phyloP scores from a whole-genome alignment of 345 rosid species.

The Kernera saxatilis region DNA sequence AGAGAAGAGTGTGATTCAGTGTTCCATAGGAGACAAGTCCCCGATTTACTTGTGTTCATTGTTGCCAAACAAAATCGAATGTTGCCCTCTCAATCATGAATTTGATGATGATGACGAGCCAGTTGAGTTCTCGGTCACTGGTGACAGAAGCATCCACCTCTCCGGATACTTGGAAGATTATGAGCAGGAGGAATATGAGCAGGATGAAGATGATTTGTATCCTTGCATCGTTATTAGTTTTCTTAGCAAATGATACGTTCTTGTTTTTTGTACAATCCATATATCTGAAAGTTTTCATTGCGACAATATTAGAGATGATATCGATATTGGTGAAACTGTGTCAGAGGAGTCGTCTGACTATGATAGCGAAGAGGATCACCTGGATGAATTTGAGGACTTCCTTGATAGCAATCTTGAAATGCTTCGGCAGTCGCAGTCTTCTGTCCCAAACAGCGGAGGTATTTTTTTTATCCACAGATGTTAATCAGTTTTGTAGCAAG shows the following conservation, averaged over 20 bases:
- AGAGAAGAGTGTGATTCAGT: slow-evolving; percentile 70
- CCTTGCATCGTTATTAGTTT: slow-evolving; percentile 33
- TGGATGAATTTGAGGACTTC: slow-evolving; percentile 34
- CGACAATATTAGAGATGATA: slow-evolving; percentile 54
- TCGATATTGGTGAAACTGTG: slow-evolving; percentile 51
- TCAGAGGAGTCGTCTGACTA: slow-evolving; percentile 57
- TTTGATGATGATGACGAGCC: slow-evolving; percentile 64
- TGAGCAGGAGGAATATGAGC: slow-evolving; percentile 44
- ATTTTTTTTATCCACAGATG: not conserved
- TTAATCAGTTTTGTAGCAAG: not conserved
- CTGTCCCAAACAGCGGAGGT: slow-evolving; percentile 81
- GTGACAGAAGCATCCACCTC: slow-evolving; percentile 74
- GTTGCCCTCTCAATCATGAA: slow-evolving; percentile 71
- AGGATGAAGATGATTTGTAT: slow-evolving; percentile 72
- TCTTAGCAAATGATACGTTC: not conserved
- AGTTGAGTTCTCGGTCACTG: slow-evolving; percentile 70
- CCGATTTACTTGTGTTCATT: slow-evolving; percentile 75
- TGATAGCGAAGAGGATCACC: slow-evolving; percentile 58
- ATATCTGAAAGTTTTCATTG: slow-evolving; percentile 26
- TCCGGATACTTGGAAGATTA: slow-evolving; percentile 67
- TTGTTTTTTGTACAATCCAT: not conserved
- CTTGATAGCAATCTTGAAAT: slow-evolving; percentile 38
- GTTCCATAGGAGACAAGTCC: slow-evolving; percentile 52
- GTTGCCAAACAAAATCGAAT: slow-evolving; percentile 62
- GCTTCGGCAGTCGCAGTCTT: slow-evolving; percentile 26